phyloP scores from a whole-genome alignment of 2,329 filamentous ascomycete species.

The Neofusicoccum umdonicola region DNA sequence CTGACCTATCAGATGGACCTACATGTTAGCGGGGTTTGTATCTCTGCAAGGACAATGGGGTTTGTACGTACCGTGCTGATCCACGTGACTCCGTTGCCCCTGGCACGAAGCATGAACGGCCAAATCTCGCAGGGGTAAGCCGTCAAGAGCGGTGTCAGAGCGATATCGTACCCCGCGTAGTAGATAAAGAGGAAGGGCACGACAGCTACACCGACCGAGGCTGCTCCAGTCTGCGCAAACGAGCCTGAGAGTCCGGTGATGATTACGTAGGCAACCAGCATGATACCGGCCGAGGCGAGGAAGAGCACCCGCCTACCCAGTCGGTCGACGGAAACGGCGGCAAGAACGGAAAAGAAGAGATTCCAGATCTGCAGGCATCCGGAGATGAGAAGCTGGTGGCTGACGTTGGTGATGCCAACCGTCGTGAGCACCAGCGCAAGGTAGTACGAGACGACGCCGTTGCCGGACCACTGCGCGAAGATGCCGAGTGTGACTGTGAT shows the following conservation, averaged over 20 bases:
- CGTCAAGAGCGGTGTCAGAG: constrained; percentile 36
- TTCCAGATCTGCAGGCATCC: constrained; percentile 60
- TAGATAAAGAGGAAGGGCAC: constrained; percentile 29
- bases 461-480: constrained; percentile 60
- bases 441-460: constrained; percentile 48
- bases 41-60: no score
- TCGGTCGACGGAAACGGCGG: constrained; percentile 34
- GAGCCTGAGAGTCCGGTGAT: constrained; percentile 19
- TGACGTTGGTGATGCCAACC: constrained; percentile 34
- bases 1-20: constrained; percentile 26
- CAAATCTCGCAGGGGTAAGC: constrained; percentile 48
- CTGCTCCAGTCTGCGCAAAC: background rate
- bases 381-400: constrained; percentile 43
- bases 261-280: constrained; percentile 39
- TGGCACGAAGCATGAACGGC: constrained; percentile 47
- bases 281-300: constrained; percentile 37
- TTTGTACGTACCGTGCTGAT: constrained; percentile 31
- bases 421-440: constrained; percentile 31
- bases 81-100: constrained; percentile 45
- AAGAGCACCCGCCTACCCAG: constrained; percentile 36
- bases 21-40: no score
- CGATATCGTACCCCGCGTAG: constrained; percentile 27
- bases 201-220: constrained; percentile 26
- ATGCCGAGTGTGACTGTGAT: constrained; percentile 54
- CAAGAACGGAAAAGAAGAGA: constrained; percentile 53